Evolutionary conservation across 208 protist genomes (phyloP).

Genomic region (Herpetomonas tarakana): DNA sequence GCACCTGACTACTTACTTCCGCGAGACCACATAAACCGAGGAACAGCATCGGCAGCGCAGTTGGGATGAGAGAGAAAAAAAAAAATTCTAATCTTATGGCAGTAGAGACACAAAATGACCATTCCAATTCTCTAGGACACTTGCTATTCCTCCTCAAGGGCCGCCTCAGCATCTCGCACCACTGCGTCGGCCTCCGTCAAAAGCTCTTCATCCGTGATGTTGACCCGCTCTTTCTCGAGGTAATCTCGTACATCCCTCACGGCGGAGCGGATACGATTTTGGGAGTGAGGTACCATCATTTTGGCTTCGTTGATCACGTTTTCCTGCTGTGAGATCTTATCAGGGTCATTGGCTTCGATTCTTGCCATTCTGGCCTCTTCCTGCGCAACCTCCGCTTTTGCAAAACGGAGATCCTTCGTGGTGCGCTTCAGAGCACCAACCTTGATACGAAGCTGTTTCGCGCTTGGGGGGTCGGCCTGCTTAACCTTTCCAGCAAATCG

Average conservation of each 20-base stretch:
- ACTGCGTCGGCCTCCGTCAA: conserved; percentile 25
- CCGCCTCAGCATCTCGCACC: too few relatives aligned
- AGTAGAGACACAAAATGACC: too few relatives aligned
- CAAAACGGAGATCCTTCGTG: conserved; percentile 69
- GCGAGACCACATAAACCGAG: too few relatives aligned
- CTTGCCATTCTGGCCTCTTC: conserved; percentile 50
- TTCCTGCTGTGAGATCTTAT: conserved; percentile 68
- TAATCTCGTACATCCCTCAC: conserved; percentile 63
- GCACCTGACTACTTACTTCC: too few relatives aligned
- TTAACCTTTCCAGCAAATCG: conserved; percentile 46
- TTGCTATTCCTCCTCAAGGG: too few relatives aligned
- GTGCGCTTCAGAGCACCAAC: conserved; percentile 55
- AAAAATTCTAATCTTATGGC: too few relatives aligned
- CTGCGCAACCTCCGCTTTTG: conserved; percentile 51
- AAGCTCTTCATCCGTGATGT: conserved; percentile 37
- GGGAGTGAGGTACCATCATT: conserved; percentile 79
- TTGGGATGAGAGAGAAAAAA: too few relatives aligned
- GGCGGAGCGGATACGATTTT: conserved; percentile 52
- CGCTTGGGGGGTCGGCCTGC: conserved; percentile 35
- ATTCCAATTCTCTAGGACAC: too few relatives aligned
- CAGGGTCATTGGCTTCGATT: conserved; percentile 31
- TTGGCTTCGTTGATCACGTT: conserved; percentile 66
- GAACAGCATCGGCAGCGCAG: too few relatives aligned
- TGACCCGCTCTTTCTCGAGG: conserved; percentile 40
- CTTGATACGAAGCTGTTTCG: conserved; percentile 60